phyloP scores from a whole-genome alignment of 75 land plant species.

The Pinus albicaulis region DNA sequence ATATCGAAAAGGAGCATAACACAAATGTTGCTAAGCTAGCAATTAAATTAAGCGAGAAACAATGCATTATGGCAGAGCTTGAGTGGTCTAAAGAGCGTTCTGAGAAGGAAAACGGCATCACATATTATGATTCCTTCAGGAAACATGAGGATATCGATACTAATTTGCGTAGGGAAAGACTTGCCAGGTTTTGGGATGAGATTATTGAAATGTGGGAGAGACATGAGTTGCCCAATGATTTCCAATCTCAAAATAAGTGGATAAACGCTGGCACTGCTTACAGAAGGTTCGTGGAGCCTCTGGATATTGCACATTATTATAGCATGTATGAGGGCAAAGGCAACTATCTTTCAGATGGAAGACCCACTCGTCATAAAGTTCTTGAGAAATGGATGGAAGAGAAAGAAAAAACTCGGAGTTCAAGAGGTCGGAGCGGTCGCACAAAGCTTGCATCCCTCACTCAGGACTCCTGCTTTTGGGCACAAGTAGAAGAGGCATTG shows the following conservation, averaged over 20 bases:
- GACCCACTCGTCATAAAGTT: not conserved
- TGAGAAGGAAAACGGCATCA: not conserved
- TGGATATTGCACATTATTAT: constrained; percentile 12
- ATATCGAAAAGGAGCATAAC: not conserved
- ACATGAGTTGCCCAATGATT: constrained; percentile 8
- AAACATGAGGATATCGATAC: not conserved
- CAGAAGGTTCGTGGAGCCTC: constrained; percentile 12
- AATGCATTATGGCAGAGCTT: not conserved
- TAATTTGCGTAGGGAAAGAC: not conserved
- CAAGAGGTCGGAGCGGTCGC: not conserved
- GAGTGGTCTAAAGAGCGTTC: constrained; percentile 3
- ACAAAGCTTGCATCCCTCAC: constrained; percentile 2
- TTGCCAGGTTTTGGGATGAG: constrained; percentile 10
- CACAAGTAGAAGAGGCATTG: not conserved
- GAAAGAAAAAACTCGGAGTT: not conserved
- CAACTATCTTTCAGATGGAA: not conserved
- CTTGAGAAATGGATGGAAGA: constrained; percentile 8
- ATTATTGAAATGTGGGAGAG: constrained; percentile 9
- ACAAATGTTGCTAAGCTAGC: not conserved
- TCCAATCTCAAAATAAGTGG: constrained; percentile 13
- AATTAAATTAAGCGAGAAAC: not conserved
- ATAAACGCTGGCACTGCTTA: constrained; percentile 12
- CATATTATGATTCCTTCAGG: not conserved
- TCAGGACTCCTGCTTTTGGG: constrained; percentile 1
- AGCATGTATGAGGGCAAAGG: not conserved